Conservation (phyloP, 148 eudicot species). For the Drosera capensis region DNA sequence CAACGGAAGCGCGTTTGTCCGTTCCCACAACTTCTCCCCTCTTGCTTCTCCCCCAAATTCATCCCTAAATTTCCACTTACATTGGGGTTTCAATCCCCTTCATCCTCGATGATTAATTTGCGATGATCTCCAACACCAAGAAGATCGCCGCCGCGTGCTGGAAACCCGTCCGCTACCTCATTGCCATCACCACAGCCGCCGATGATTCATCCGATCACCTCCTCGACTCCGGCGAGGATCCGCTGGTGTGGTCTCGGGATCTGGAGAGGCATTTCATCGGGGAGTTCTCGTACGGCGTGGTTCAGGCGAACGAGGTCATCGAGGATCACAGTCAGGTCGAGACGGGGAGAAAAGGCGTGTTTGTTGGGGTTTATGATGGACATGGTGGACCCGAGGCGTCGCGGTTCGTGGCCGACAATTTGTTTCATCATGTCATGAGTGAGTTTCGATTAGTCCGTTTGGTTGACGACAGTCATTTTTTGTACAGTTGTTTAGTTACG, state of each 20-base stretch:
- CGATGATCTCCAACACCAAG: no score
- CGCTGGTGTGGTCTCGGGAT: neutral
- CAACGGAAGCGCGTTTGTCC: no score
- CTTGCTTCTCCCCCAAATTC: no score
- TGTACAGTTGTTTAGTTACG: no score
- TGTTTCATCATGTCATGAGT: slow-evolving; percentile 5
- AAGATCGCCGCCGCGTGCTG: slow-evolving; percentile 21
- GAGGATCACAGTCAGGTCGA: slow-evolving; percentile 3
- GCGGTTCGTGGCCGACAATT: neutral
- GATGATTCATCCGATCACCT: neutral
- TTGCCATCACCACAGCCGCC: slow-evolving; percentile 20
- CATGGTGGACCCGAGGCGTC: slow-evolving; percentile 1
- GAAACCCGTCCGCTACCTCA: slow-evolving; percentile 17
- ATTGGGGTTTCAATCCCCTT: no score
- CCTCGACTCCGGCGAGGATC: neutral
- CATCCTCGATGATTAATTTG: no score
- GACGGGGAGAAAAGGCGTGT: neutral
- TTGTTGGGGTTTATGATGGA: neutral
- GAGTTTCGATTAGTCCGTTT: no score
- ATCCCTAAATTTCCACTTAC: no score
- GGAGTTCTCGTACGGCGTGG: slow-evolving; percentile 1
- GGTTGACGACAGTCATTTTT: no score
- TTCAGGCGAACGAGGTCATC: slow-evolving; percentile 2
- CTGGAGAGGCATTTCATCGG: neutral
- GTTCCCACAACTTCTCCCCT: no score